phyloP scores from a whole-genome alignment of 2,329 filamentous ascomycete species.

The Rosellinia necatrix region DNA sequence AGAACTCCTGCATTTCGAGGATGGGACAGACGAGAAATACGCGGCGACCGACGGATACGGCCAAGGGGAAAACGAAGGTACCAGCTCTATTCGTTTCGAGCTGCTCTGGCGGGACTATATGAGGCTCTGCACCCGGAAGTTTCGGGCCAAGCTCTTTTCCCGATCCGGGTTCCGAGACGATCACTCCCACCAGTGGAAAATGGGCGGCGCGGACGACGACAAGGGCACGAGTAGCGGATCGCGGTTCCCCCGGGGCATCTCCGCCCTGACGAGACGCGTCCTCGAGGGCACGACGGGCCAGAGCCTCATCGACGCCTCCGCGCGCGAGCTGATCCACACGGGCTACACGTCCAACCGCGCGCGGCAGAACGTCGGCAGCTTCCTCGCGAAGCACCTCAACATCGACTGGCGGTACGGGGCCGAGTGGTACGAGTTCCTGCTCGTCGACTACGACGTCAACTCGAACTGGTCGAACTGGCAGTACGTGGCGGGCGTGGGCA shows the following conservation, averaged over 20 bases:
- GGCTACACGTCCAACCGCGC: conserved; percentile 80
- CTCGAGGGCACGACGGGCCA: conserved; percentile 72
- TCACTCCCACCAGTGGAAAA: conserved; percentile 55
- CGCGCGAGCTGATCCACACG: conserved; percentile 74
- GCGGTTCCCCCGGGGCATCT: conserved; percentile 49
- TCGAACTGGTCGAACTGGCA: conserved; percentile 87
- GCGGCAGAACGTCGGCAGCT: conserved; percentile 76
- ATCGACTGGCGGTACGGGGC: conserved; percentile 83
- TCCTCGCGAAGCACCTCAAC: conserved; percentile 71
- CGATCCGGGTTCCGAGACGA: conserved; percentile 65
- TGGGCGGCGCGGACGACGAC: conserved; percentile 42
- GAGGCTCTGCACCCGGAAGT: conserved; percentile 75
- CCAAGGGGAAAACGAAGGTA: conserved; percentile 73
- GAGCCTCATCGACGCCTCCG: conserved; percentile 76
- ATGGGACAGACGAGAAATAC: conserved; percentile 55
- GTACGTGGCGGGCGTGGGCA: conserved; percentile 79
- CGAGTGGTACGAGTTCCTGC: conserved; percentile 79
- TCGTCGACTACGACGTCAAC: conserved; percentile 76
- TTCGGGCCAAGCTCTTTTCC: conserved; percentile 66
- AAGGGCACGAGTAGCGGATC: conserved; percentile 43
- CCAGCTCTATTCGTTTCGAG: conserved; percentile 71
- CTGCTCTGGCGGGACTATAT: conserved; percentile 83
- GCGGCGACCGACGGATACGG: conserved; percentile 61
- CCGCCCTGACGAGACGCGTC: conserved; percentile 60
- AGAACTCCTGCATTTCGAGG: conserved; percentile 69